Evolutionary conservation across 345 rosid genomes (phyloP), one percentile per base, ranked within the genome.

Genomic region (Cardamine resedifolia): DNA sequence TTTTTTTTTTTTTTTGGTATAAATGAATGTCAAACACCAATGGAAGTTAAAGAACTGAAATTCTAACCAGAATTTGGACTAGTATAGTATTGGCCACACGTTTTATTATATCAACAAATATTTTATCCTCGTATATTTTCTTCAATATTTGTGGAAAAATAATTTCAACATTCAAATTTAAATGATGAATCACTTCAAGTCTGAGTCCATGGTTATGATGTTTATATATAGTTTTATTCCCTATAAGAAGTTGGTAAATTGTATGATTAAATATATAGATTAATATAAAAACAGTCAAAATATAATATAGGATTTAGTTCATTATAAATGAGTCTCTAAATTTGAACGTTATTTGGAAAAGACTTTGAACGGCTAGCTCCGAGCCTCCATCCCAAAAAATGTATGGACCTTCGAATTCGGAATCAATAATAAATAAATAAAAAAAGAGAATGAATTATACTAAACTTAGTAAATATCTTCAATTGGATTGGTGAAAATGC

Each of bases 21-120:
- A 39, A 33, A 34, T 45, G 65, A 31, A 55, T 44, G 57, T 31
- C 58, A 64, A 59, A 21, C 56, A 41, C 69, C 62, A 41, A 33
- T 44, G n/a, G 28, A 44, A 43, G 38, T 43, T 60, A 1, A 6
- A 0, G 38, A 52, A 24, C 4, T 39, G 20, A 44, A 63, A 16
- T 24, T 52, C 45, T 43, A 63, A 31, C 44, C 21, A 52, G 16
- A n/a, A 49, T 49, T 39, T 55, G 5, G 38, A 34, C 20, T 39
- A 14, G 18, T 14, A 18, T n/a, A 3, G 68, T 38, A 60, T 18
- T 60, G 15, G 47, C 19, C 52, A 21, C 68, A 51, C 69, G 44
- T 43, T 51, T 39, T 14, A 30, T 6, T 44, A 43, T 72, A 30
- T 43, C 21, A 10, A 23, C 31, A 10, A 4, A 20, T 30, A 51